Evolutionary conservation across 2,329 filamentous ascomycete genomes (phyloP).

Genomic region (Colletotrichum chlorophyti): DNA sequence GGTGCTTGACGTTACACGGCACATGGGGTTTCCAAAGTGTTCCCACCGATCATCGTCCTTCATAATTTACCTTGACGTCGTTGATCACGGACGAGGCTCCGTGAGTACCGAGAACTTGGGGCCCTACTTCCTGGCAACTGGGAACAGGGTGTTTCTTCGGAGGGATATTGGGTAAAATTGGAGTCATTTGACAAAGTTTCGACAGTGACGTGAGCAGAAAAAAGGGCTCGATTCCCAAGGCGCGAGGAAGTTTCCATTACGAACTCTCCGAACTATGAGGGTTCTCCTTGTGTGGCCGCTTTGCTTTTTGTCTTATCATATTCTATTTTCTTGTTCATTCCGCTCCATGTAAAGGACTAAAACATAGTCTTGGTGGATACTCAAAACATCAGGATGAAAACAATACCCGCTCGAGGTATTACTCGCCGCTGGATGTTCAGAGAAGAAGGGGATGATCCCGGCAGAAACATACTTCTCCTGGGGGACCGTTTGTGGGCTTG

Average conservation of each 20-base stretch:
- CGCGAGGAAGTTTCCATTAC: neutral
- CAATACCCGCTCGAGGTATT: too few relatives aligned
- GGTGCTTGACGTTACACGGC: constrained; percentile 17
- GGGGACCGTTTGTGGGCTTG: constrained; percentile 11
- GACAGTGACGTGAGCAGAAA: constrained; percentile 1
- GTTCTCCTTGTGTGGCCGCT: constrained; percentile 5
- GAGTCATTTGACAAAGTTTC: constrained; percentile 2
- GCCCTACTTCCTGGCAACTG: constrained; percentile 18
- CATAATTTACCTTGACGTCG: constrained; percentile 27
- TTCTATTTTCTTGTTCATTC: too few relatives aligned
- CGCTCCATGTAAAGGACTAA: too few relatives aligned
- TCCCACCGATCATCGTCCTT: constrained; percentile 27
- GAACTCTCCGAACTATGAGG: constrained; percentile 26
- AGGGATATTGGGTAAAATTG: constrained; percentile 16
- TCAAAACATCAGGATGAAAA: neutral
- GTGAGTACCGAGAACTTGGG: constrained; percentile 24
- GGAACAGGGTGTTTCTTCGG: constrained; percentile 10
- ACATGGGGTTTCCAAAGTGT: neutral
- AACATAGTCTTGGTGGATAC: neutral
- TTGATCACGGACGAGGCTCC: constrained; percentile 20
- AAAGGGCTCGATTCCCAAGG: constrained; percentile 1
- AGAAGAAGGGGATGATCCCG: constrained; percentile 16
- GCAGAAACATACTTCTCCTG: constrained; percentile 20
- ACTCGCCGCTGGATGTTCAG: neutral
- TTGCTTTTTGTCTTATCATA: too few relatives aligned